Percentiles rank a stretch among this genome's conserved stretches.
These are phyloP conservation scores for Curvularia sp. DNA, from an alignment of 2,329 filamentous ascomycete species.

Conservation along the genomic window DNA sequence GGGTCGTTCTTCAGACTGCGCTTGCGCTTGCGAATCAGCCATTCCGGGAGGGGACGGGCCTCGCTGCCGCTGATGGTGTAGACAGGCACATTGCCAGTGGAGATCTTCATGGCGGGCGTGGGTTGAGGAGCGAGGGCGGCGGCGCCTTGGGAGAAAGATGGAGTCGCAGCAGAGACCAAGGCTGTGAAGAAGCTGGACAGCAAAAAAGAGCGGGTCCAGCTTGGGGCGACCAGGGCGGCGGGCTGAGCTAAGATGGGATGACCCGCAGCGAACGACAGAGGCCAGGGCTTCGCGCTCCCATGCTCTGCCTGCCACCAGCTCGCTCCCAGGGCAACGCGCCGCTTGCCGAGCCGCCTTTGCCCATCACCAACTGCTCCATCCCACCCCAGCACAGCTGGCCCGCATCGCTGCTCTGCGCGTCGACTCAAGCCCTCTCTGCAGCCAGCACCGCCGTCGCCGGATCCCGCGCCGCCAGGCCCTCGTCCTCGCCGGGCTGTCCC, in stretches of 20 bases:
- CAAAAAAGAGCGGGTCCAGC: slow-evolving; percentile 14
- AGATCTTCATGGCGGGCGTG: slow-evolving; percentile 72
- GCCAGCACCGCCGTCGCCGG: background rate
- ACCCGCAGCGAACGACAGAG: slow-evolving; percentile 1
- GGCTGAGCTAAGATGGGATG: background rate
- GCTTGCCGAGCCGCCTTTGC: slow-evolving; percentile 8
- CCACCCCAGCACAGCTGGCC: background rate
- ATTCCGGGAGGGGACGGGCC: slow-evolving; percentile 88
- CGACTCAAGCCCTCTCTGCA: background rate
- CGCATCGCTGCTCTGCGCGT: background rate
- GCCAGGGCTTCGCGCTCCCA: background rate
- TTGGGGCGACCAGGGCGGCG: background rate
- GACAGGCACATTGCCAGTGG: slow-evolving; percentile 82
- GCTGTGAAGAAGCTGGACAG: slow-evolving; percentile 6
- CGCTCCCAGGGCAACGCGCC: slow-evolving; percentile 6
- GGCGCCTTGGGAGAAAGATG: background rate
- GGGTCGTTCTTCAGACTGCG: slow-evolving; percentile 84
- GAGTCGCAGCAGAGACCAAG: background rate
- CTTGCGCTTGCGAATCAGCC: slow-evolving; percentile 90
- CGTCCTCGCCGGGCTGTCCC: background rate
- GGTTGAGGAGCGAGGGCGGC: slow-evolving; percentile 8
- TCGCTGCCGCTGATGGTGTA: slow-evolving; percentile 95
- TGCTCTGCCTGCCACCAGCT: too few relatives aligned
- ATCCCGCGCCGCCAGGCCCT: background rate
- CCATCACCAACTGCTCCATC: background rate